Evolutionary conservation across 306 rosid species (phyloP), one percentile per base, ranked within the genome.

Genomic region (Morella rubra): DNA sequence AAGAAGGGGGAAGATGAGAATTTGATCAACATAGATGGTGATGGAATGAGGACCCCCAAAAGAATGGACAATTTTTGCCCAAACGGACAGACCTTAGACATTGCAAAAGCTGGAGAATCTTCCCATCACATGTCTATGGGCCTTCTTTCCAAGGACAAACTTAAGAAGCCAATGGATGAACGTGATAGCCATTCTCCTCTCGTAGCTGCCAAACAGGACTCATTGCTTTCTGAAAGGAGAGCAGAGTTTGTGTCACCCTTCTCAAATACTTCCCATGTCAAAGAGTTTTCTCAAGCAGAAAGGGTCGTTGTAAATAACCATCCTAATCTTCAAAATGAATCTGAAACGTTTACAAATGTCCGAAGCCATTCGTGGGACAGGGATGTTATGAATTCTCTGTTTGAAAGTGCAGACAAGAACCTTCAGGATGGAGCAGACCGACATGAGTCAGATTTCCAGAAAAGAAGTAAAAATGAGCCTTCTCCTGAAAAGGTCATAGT

Each of bases 11-110:
- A 77, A 75, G 73, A 55, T 74, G 59, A 68, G 76, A 73, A 58
- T 66, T 82, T 87, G 79, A 74, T 80, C 79, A 71, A 73, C 73
- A 52, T 78, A 12, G 83, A 75, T 32, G 80, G 54, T 64, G 53
- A 56, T 84, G 87, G 54, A 76, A 71, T 67, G 79, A 61, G 52
- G 56, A 76, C 82, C 74, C 77, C 76, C 49, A 69, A 73, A 80
- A 76, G 59, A 66, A 62, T 73, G 42, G 68, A 79, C 61, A 78
- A 69, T 71, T 68, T 69, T 76, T 84, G 81, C 60, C 89, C 82
- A 53, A 71, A 72, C 86, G 76, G 83, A 62, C 86, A 74, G 67
- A 76, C 44, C 9, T 41, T 49, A 58, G 84, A 58, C 75, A 73
- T 70, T 74, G 74, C 50, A 62, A 62, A 66, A 53, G 82, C 75